Conservation (phyloP, 306 rosid genomes). For the Glycine tomentella region DNA sequence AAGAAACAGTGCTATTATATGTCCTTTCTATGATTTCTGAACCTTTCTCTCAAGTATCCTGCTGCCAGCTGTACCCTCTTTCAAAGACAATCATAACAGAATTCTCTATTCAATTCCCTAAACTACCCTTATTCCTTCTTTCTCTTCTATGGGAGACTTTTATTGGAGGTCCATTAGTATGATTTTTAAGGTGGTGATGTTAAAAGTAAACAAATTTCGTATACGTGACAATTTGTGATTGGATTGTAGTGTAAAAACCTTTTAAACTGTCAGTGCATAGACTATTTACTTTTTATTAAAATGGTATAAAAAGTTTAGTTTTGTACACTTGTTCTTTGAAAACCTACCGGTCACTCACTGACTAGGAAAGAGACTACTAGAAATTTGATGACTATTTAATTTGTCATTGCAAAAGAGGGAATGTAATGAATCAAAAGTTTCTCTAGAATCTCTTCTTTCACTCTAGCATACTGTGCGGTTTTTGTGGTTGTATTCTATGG, state of each 20-base stretch:
- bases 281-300: background rate
- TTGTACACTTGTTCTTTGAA: constrained; percentile 4
- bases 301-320: background rate
- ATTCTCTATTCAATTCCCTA: background rate
- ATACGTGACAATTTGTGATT: background rate
- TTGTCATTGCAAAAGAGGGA: constrained; percentile 28
- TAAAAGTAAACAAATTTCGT: background rate
- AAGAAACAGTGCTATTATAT: background rate
- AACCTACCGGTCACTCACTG: too few species aligned
- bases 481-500: background rate
- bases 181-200: background rate
- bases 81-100: background rate
- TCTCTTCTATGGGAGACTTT: background rate
- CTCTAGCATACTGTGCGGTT: background rate
- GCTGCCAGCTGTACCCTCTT: background rate
- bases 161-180: background rate
- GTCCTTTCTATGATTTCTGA: background rate
- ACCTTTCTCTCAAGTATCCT: background rate
- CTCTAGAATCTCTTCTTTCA: background rate
- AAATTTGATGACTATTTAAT: constrained; percentile 2
- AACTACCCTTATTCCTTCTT: background rate
- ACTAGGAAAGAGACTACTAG: background rate
- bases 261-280: background rate
- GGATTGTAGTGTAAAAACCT: background rate
- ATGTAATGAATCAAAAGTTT: background rate